Conservation (phyloP, 805 yeast species). For the Phaffomyces thermotolerans region DNA sequence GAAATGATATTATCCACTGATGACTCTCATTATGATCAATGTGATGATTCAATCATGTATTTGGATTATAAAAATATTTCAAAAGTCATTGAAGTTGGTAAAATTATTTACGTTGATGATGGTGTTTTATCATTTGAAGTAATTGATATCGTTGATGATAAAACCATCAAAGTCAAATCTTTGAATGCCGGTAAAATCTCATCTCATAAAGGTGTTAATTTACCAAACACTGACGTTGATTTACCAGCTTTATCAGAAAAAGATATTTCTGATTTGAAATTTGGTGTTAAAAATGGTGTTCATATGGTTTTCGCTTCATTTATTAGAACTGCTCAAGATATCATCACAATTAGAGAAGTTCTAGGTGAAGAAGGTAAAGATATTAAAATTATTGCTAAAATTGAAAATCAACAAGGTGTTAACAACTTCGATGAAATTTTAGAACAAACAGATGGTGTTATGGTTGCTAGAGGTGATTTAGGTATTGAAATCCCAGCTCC, state of each 20-base stretch:
- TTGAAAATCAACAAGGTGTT: conserved; percentile 99
- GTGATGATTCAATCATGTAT: conserved; percentile 78
- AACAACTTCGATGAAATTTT: conserved; percentile 98
- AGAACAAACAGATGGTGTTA: conserved; percentile 94
- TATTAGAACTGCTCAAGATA: conserved; percentile 91
- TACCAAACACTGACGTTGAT: conserved; percentile 98
- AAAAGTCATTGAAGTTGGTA: conserved; percentile 83
- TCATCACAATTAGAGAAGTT: conserved; percentile 83
- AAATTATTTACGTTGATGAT: conserved; percentile 91
- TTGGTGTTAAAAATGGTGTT: conserved; percentile 96
- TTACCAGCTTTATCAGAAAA: conserved; percentile 96
- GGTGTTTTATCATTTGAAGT: conserved; percentile 97
- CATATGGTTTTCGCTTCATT: conserved; percentile 99
- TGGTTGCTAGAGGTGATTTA: conserved; percentile 99
- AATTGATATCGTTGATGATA: conserved; percentile 67
- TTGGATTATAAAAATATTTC: conserved; percentile 95
- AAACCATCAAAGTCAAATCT: conserved; percentile 80
- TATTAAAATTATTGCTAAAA: conserved; percentile 94
- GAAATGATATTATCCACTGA: conserved; percentile 93
- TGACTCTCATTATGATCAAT: conserved; percentile 60
- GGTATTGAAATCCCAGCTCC: conserved; percentile 99
- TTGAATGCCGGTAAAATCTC: conserved; percentile 93
- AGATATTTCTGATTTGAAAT: conserved; percentile 85
- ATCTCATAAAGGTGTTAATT: conserved; percentile 98
- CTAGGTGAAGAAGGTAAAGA: conserved; percentile 96